A percentile compares a stretch with the other conserved stretches of the same genome.
Evolutionary conservation across 2,329 filamentous ascomycete species (phyloP).

Genomic region (Scytalidium sp.): DNA sequence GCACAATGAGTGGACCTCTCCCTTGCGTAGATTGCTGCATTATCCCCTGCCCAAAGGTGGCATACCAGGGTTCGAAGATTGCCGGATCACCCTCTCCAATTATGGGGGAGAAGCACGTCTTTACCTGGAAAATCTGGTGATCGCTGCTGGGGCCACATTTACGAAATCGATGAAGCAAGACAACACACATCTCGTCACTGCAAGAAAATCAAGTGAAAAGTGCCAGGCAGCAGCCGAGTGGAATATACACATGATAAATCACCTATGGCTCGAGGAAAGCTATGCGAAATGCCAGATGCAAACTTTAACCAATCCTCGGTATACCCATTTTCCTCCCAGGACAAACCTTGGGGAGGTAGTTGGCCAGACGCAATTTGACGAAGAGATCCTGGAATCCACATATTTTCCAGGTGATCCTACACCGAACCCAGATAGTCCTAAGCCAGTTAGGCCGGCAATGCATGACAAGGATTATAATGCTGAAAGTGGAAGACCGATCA

Average conservation of each 20-base stretch:
- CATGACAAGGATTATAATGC: constrained; percentile 37
- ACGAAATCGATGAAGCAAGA: constrained; percentile 95
- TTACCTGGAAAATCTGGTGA: constrained; percentile 90
- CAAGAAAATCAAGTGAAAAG: constrained; percentile 86
- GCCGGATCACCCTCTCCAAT: constrained; percentile 88
- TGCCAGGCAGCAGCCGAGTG: constrained; percentile 89
- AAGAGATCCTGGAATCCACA: constrained; percentile 55
- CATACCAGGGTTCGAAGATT: constrained; percentile 73
- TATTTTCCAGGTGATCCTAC: constrained; percentile 54
- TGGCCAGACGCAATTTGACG: constrained; percentile 80
- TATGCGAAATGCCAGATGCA: constrained; percentile 85
- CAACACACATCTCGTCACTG: constrained; percentile 94
- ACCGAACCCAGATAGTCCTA: constrained; percentile 40
- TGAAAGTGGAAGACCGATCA: constrained; percentile 5
- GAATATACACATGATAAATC: constrained; percentile 87
- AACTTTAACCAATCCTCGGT: constrained; percentile 69
- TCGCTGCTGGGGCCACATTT: constrained; percentile 78
- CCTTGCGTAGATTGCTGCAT: constrained; percentile 77
- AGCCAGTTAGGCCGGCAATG: constrained; percentile 42
- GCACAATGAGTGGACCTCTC: constrained; percentile 84
- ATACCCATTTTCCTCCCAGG: constrained; percentile 80
- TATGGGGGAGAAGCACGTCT: constrained; percentile 92
- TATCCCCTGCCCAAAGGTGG: constrained; percentile 79
- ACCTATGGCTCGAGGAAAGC: constrained; percentile 96
- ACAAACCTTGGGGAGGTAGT: constrained; percentile 94